phyloP scores from a whole-genome alignment of 345 rosid genomes.

The Passiflora organensis region DNA sequence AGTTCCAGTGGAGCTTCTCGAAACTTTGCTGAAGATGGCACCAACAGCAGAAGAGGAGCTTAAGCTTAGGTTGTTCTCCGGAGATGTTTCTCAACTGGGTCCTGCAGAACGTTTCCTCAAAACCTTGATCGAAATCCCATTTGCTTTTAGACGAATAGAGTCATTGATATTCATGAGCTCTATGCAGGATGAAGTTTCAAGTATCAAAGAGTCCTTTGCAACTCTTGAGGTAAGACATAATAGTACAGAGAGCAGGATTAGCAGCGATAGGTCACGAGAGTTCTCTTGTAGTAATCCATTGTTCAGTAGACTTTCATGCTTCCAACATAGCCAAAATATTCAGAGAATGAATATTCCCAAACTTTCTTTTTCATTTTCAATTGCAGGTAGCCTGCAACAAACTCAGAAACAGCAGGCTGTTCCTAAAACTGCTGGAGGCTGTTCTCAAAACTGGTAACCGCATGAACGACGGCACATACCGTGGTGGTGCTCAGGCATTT shows the following conservation, averaged over 20 bases:
- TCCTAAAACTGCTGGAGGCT: slow-evolving; percentile 94
- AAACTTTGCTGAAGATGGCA: slow-evolving; percentile 85
- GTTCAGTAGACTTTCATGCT: no score
- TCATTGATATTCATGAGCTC: slow-evolving; percentile 79
- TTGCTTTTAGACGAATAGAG: slow-evolving; percentile 80
- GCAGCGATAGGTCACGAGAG: not conserved
- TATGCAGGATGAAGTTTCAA: slow-evolving; percentile 70
- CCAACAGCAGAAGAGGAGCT: slow-evolving; percentile 95
- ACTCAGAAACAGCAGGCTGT: slow-evolving; percentile 72
- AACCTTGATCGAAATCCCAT: slow-evolving; percentile 73
- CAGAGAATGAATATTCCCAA: not conserved
- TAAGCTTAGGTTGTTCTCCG: slow-evolving; percentile 78
- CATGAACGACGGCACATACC: slow-evolving; percentile 95
- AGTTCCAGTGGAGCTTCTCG: slow-evolving; percentile 80
- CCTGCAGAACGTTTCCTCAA: slow-evolving; percentile 92
- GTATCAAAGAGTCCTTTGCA: slow-evolving; percentile 61
- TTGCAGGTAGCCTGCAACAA: slow-evolving; percentile 82
- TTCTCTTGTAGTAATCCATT: not conserved
- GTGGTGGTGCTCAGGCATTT: slow-evolving; percentile 96
- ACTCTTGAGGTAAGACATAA: slow-evolving; percentile 60
- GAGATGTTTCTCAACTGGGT: slow-evolving; percentile 77
- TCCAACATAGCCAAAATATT: no score
- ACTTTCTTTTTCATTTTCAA: no score
- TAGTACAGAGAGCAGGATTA: not conserved
- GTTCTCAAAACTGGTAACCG: slow-evolving; percentile 99